Evolutionary conservation across 2,329 filamentous ascomycete genomes (phyloP), one percentile per base, ranked within the genome.

Genomic region (Trematosphaeria pertusa): DNA sequence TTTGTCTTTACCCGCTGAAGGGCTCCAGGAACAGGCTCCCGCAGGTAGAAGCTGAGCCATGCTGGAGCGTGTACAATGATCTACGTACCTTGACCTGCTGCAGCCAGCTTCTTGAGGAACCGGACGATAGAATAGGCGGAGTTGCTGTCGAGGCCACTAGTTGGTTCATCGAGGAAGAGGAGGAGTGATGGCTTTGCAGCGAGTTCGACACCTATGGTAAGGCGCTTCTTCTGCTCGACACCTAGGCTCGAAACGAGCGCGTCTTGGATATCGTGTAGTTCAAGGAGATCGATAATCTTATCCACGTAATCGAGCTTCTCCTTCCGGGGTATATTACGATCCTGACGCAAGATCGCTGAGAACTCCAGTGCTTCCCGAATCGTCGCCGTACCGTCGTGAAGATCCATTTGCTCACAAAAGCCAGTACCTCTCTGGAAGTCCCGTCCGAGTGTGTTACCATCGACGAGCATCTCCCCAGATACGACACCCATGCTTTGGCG

Each of bases 161-260:
- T 89, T 0, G 87, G 87, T 61, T 90, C 87, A 58, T 89, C 87
- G 14, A 89, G 72, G 74, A 89, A 89, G 6, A 89, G 75, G 2
- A 89, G 75, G 0, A 89, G 75, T 31, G 78, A 82, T 0, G 87
- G 87, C 61, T 87, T 84, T 2, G 68, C 67, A 6, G 69, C 67
- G 8, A 90, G 75, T 62, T 90, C 87, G 2, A 89, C 87, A 48
- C 86, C 87, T 43, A 90, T 89, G 0, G 87, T 89, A 2, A 89
- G 74, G 44, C 87, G 78, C 71, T 90, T 90, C 58, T 84, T 81
- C 68, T 88, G 83, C 68, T 89, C 86, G 6, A 89, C 85, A 3
- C 84, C 83, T 9, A 89, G 74, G 38, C 80, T 84, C 21, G 76
- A 76, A 36, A 89, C 80, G 22, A 89, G 76, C 10, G 85, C 86